Evolutionary conservation across 768 basidiomycete genomes (phyloP), one percentile per base, ranked within the genome.

Genomic region (Paxillus ammoniavirescens): DNA sequence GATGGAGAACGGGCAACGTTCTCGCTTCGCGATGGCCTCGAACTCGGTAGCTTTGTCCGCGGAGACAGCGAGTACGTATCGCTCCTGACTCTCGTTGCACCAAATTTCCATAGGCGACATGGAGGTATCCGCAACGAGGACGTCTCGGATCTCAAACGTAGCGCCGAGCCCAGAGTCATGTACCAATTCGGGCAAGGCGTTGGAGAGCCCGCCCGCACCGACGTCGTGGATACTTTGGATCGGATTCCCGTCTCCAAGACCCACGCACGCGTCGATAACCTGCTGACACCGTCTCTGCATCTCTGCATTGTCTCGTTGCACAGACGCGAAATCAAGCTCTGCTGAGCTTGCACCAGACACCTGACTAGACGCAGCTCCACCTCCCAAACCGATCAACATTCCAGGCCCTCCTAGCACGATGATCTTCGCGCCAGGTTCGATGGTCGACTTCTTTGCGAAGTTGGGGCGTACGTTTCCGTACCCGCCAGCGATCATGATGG

Each of bases 81-180:
- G 86, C 65, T 98, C 97, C 75, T 98, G 97, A 59, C 87, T 89
- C 73, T 99, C 97, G 72, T 99, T 99, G 68, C 97, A 98, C 97
- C 97, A 99, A 47, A 98, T 98, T 73, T 98, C 96, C 96, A 99
- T 98, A 0, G 97, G 97, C 4, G 92, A 94, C 91, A 99, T 92
- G 37, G 89, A 88, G 21, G 81, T 78, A 68, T 98, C 97, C 28
- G 93, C 96, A 38, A 97, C 85, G 23, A 92, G 79, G 7, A 99
- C 86, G 62, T 98, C 91, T 18, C 96, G 78, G 60, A 99, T 95
- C 74, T 99, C 97, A 65, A 98, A 94, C 4, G 67, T 77, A 1
- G 92, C 97, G 8, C 97, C 97, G 5, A 97, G 78, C n/a, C 80
- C 82, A 2, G 94, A 90, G 71, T 98, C 96, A 65, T 98, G 96